Conservation (phyloP, 169 alveolate genomes). For the Plasmodium gallinaceum region DNA sequence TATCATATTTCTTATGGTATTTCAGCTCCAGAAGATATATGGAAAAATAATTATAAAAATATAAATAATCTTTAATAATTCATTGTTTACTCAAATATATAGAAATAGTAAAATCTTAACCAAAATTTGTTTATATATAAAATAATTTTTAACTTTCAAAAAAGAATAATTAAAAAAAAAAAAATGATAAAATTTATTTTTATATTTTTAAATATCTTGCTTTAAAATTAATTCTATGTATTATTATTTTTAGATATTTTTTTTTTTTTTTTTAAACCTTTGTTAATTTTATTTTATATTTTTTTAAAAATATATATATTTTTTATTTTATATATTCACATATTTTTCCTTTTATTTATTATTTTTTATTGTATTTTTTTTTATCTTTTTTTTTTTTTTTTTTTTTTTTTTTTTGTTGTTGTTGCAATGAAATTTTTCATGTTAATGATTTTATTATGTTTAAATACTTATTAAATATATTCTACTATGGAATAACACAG, state of each 20-base stretch:
- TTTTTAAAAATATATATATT: no score
- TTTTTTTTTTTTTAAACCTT: no score
- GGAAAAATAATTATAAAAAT: conserved; percentile 34
- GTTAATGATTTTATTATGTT: neutral
- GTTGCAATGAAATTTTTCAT: neutral
- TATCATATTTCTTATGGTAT: conserved; percentile 74
- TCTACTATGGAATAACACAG: conserved; percentile 40
- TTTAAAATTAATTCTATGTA: no score
- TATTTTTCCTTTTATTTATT: neutral
- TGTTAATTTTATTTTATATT: no score
- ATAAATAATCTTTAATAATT: conserved; percentile 27
- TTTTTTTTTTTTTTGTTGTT: neutral
- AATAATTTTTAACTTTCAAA: neutral
- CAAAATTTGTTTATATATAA: no score
- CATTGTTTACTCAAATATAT: neutral
- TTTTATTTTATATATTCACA: neutral
- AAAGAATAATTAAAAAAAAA: no score
- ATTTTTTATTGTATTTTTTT: neutral
- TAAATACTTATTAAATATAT: neutral
- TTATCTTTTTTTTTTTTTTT: neutral
- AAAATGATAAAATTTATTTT: no score
- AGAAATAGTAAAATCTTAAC: no score
- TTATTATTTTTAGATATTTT: no score
- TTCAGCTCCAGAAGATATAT: conserved; percentile 59
- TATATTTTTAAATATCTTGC: no score